phyloP scores from a whole-genome alignment of 2,329 filamentous ascomycete species.

The Aspergillus sp. region DNA sequence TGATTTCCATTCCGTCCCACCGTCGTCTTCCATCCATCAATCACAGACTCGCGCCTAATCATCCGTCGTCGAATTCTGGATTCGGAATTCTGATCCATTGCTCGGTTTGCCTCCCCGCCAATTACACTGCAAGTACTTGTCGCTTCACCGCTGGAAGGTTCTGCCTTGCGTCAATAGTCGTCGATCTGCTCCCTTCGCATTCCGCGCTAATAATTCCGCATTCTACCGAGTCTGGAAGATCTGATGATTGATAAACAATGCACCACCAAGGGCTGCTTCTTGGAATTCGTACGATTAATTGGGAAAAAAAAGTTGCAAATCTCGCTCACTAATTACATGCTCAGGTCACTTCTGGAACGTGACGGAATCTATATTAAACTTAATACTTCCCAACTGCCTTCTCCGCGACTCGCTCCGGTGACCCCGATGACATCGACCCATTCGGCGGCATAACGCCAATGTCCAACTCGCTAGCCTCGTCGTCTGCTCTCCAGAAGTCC shows the following conservation, averaged over 20 bases:
- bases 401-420: slow-evolving; percentile 12
- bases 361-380: neutral
- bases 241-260: neutral
- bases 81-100: neutral
- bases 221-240: neutral
- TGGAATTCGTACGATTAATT: neutral
- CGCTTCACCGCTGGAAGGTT: no score
- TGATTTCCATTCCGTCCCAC: neutral
- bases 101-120: no score
- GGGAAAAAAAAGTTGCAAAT: neutral
- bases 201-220: neutral
- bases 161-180: neutral
- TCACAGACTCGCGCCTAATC: neutral
- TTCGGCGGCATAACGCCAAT: slow-evolving; percentile 10
- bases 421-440: slow-evolving; percentile 17
- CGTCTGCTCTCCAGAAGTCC: slow-evolving; percentile 64
- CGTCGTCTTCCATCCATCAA: neutral
- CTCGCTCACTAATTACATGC: neutral
- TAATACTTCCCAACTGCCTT: neutral
- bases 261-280: neutral
- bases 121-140: no score
- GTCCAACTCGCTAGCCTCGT: slow-evolving; percentile 19
- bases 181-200: neutral
- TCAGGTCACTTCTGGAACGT: neutral
- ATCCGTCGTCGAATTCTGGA: neutral